A percentile compares a stretch with the other conserved stretches of the same genome.
phyloP scores from a whole-genome alignment of 768 basidiomycete genomes.

The Lentinula edodes region DNA sequence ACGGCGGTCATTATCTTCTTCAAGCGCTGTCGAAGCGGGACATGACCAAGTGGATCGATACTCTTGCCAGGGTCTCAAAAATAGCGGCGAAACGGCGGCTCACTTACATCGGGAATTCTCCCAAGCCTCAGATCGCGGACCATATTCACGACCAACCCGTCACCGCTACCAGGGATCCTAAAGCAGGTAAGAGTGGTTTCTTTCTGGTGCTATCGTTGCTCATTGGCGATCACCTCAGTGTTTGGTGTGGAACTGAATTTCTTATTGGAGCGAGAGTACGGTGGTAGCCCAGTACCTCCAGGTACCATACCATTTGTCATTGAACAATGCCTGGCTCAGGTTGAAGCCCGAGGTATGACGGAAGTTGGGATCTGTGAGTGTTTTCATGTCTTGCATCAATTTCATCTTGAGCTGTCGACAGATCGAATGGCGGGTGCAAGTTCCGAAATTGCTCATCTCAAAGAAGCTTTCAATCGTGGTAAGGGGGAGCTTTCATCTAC shows the following conservation, averaged over 20 bases:
- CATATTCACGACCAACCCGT: constrained; percentile 62
- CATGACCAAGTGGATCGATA: constrained; percentile 74
- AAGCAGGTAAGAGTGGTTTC: constrained; percentile 49
- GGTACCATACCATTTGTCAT: constrained; percentile 65
- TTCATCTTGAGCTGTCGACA: constrained; percentile 19
- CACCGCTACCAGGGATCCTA: constrained; percentile 62
- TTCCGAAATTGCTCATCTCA: constrained; percentile 61
- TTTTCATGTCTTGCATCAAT: background rate
- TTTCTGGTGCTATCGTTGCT: constrained; percentile 3
- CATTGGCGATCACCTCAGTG: constrained; percentile 29
- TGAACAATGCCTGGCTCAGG: constrained; percentile 58
- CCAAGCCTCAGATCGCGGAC: constrained; percentile 70
- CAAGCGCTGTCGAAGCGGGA: constrained; percentile 69
- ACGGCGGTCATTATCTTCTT: constrained; percentile 77
- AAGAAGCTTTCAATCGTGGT: constrained; percentile 75
- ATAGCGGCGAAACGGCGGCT: constrained; percentile 71
- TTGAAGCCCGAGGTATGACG: constrained; percentile 69
- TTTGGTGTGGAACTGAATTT: constrained; percentile 76
- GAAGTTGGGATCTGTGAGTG: constrained; percentile 82
- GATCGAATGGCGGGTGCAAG: constrained; percentile 82
- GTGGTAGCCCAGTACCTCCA: constrained; percentile 38
- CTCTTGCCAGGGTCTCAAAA: constrained; percentile 64
- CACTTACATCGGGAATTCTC: constrained; percentile 73
- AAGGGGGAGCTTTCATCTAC: background rate
- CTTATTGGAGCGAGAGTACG: constrained; percentile 61